A percentile compares a stretch with the other conserved stretches of the same genome.
These are phyloP conservation scores for Colletotrichum sp. DNA, from an alignment of 2,329 filamentous ascomycete species.

Conservation along the genomic window DNA sequence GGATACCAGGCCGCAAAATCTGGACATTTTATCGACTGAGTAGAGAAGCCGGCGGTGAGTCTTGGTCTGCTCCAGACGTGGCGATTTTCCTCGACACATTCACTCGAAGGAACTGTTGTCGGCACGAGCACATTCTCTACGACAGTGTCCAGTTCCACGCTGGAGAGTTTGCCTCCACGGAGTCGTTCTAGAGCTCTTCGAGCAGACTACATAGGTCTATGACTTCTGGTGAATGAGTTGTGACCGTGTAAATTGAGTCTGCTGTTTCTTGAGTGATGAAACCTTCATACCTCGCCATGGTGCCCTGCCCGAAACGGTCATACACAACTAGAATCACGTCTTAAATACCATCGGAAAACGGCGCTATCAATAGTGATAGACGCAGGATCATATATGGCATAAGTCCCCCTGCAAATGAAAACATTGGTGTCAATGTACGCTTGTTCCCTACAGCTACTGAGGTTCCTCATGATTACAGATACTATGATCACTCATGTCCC, in stretches of 20 bases:
- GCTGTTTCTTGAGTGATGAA: background rate
- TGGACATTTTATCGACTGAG: background rate
- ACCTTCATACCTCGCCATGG: background rate
- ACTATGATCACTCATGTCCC: fast-evolving
- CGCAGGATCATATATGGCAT: background rate
- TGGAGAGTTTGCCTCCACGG: background rate
- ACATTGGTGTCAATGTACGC: background rate
- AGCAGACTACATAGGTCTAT: background rate
- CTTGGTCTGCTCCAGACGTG: background rate
- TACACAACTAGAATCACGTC: background rate
- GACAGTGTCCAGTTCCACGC: background rate
- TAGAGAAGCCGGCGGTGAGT: background rate
- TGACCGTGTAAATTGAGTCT: background rate
- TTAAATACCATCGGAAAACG: background rate
- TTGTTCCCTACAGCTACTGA: background rate
- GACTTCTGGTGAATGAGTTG: background rate
- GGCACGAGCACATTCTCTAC: background rate
- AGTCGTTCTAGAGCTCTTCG: background rate
- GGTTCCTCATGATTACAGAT: background rate
- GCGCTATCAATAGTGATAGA: background rate
- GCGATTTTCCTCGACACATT: background rate
- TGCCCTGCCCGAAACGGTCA: background rate
- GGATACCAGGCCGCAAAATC: background rate
- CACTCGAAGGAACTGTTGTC: background rate
- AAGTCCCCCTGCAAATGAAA: background rate